Base-by-base conservation (phyloP, 192 early-diverging fungal genomes). In the Piromyces sp. region DNA sequence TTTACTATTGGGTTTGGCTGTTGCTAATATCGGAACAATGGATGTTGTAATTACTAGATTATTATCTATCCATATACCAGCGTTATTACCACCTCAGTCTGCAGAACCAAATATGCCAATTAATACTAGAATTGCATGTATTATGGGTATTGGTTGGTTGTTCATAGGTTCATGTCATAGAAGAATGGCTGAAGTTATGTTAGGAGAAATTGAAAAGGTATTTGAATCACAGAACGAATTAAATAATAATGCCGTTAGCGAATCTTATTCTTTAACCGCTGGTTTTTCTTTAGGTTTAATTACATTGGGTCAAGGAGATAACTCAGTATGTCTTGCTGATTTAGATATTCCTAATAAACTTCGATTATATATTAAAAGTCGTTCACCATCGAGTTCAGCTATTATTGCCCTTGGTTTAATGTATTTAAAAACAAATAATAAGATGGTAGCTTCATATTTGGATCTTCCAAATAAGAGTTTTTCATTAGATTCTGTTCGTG, bases 211-310 rank as follows among this genome's bases (percentile, higher is more conserved):
- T 79, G 83, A 83, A 4, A 80, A 82, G 0, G 68, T 83, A 58
- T 82, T 82, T 29, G 82, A 80, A 29, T 84, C 83, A 1, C 81
- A 80, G 1, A 83, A 85, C 1, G 78, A 81, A 29, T 80, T 81
- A 31, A 80, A 82, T 29, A 58, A 78, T 29, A 30, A 81, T 30
- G 31, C 82, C 14, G 81, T 79, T 0, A 84, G 84, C 40, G 82
- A 83, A 31, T 83, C 91, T 80, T 92, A 92, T 83, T 92, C 94
- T 6, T 86, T 95, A n/a, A 88, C 94, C 0, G 87, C 94, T 78
- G 96, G 96, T 2, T 92, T 97, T 83, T 90, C 94, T 0, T 84
- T 98, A 38, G 96, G 96, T 5, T 89, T 96, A 30, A 91, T 95
- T n/a, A 90, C 87, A 14, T 87, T 96, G 5, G 95, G 93, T 12